phyloP scores from a whole-genome alignment of 1,284 basidiomycete species.

The Singerocomus inundabilis region DNA sequence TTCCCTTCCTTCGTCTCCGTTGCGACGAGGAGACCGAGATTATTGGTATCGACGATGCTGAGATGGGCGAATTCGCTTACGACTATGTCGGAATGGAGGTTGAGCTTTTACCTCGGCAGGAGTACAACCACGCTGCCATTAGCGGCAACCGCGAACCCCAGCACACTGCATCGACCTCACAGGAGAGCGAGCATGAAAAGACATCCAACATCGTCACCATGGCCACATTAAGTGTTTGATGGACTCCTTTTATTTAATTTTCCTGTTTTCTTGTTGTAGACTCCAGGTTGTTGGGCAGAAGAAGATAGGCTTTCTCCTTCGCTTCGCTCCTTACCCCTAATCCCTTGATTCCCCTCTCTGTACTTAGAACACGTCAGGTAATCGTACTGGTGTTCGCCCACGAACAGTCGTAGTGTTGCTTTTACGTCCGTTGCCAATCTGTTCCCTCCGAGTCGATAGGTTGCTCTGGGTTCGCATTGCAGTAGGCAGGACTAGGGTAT shows the following conservation, averaged over 20 bases:
- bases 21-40: conserved; percentile 84
- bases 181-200: conserved; percentile 32
- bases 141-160: conserved; percentile 25
- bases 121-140: conserved; percentile 15
- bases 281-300: neutral
- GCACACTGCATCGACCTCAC: conserved; percentile 25
- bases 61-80: conserved; percentile 95
- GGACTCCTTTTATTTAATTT: neutral
- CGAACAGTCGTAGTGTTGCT: no score
- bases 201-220: conserved; percentile 1
- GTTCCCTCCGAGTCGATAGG: no score
- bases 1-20: conserved; percentile 83
- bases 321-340: neutral
- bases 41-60: conserved; percentile 89
- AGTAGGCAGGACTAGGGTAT: no score
- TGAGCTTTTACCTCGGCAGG: conserved; percentile 40
- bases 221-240: conserved; percentile 6
- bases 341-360: no score
- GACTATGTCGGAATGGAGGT: conserved; percentile 80
- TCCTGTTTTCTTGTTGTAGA: no score
- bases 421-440: no score
- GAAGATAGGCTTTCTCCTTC: neutral
- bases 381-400: neutral
- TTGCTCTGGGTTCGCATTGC: no score
- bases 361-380: neutral